Base-by-base conservation (phyloP, 2,329 filamentous ascomycete species). In the Nothophaeocryptopus gaeumannii region DNA sequence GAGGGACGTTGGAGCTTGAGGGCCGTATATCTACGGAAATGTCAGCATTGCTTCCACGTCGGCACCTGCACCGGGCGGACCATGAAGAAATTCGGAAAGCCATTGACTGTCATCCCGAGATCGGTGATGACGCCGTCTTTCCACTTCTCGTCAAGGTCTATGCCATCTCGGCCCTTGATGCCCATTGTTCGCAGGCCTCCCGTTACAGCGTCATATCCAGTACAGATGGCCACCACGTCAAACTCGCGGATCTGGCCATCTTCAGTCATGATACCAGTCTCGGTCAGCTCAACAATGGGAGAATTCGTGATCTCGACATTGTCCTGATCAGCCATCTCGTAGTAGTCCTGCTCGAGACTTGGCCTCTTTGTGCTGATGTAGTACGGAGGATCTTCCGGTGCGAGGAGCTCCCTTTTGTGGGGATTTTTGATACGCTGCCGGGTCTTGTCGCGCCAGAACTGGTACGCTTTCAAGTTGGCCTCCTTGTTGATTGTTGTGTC, bases 401-500 rank as follows among this genome's bases (percentile, higher is more conserved):
- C 73, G 11, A 76, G 56, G 9, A 75, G 69, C 29, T 74, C 73
- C 13, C 69, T 62, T 64, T 74, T 76, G 37, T 59, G 56, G 0
- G 73, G 70, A 55, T 75, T 68, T n/a, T 63, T 62, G 47, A 76
- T 74, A 8, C 73, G 63, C 10, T 64, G 68, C 7, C 71, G 62
- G 1, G 67, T 70, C 63, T 74, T 74, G 59, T 71, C 70, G 0
- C 63, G 66, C 73, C 73, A 76, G 62, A 74, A 76, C 33, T 73
- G 61, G 56, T 74, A 56, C 10, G 38, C 33, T 34, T 44, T 51
- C 8, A 14, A 44, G 33, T 56, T 56, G 4, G 53, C 53, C 16
- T 47, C 36, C 32, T 47, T 41, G 15, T 38, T 33, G 26, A 50
- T 11, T 8, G 47, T 15, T 5, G 46, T 45, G 30, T 56, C 53